phyloP scores from a whole-genome alignment of 345 rosid species.

The Theobroma cacao region DNA sequence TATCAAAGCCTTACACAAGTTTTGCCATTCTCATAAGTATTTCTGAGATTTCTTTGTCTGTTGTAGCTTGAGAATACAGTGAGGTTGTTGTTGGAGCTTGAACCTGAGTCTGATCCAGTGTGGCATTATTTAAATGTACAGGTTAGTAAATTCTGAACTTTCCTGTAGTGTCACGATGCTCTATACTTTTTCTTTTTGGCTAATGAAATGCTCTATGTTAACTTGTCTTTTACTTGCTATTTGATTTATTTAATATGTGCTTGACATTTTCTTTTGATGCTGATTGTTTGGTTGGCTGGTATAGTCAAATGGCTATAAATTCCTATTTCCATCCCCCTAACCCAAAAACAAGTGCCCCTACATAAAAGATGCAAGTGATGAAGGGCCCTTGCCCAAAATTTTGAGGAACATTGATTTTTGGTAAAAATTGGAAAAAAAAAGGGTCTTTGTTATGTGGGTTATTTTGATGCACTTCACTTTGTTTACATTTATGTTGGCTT shows the following conservation, averaged over 20 bases:
- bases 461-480: not conserved
- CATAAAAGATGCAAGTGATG: not conserved
- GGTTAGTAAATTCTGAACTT: conserved; percentile 46
- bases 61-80: conserved; percentile 93
- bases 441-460: not conserved
- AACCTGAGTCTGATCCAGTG: conserved; percentile 95
- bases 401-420: not conserved
- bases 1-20: not conserved
- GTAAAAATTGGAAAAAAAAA: not conserved
- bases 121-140: conserved; percentile 95
- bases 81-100: conserved; percentile 94
- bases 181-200: not conserved
- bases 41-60: conserved; percentile 10
- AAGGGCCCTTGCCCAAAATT: conserved; percentile 1
- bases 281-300: conserved; percentile 4
- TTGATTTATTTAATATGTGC: not conserved
- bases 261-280: not conserved
- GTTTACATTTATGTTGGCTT: too few relatives aligned
- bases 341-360: not conserved
- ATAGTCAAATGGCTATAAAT: not conserved
- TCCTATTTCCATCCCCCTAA: not conserved
- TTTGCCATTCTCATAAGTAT: not conserved
- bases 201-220: not conserved
- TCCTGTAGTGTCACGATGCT: not conserved
- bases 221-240: not conserved